Evolutionary conservation across 2,329 filamentous ascomycete species (phyloP).

Genomic region (Xylaria polymorpha): DNA sequence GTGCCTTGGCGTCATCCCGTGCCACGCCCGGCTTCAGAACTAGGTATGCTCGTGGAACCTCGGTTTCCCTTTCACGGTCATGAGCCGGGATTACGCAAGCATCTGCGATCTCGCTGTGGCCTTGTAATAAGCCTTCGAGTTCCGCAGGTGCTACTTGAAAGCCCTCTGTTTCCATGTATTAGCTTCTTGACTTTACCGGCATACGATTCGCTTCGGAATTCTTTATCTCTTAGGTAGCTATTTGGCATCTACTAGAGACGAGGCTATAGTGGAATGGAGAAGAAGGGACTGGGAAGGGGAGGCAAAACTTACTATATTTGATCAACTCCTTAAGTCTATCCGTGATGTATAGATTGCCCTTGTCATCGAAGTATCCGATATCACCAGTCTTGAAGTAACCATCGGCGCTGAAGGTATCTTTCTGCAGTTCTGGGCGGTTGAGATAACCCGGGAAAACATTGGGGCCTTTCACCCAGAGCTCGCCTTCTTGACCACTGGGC

Average conservation of each 20-base stretch:
- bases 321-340: slow-evolving; percentile 81
- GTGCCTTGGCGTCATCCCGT: slow-evolving; percentile 52
- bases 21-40: slow-evolving; percentile 59
- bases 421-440: slow-evolving; percentile 77
- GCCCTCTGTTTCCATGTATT: slow-evolving; percentile 63
- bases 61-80: slow-evolving; percentile 70
- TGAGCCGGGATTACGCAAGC: slow-evolving; percentile 72
- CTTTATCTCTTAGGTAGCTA: neutral
- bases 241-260: neutral
- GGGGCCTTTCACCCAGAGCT: slow-evolving; percentile 81
- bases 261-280: neutral
- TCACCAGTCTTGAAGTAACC: slow-evolving; percentile 94
- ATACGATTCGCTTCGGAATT: neutral
- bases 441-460: slow-evolving; percentile 85
- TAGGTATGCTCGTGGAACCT: slow-evolving; percentile 76
- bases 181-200: slow-evolving; percentile 4
- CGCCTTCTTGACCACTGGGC: slow-evolving; percentile 70
- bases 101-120: slow-evolving; percentile 61
- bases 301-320: slow-evolving; percentile 64
- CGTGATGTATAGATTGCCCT: slow-evolving; percentile 89
- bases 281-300: slow-evolving; percentile 20
- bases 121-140: slow-evolving; percentile 63
- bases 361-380: slow-evolving; percentile 79
- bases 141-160: slow-evolving; percentile 78
- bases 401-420: slow-evolving; percentile 76